Evolutionary conservation across 371 early-diverging fungal genomes (phyloP).

Genomic region (Syncephalis plumigaleata): DNA sequence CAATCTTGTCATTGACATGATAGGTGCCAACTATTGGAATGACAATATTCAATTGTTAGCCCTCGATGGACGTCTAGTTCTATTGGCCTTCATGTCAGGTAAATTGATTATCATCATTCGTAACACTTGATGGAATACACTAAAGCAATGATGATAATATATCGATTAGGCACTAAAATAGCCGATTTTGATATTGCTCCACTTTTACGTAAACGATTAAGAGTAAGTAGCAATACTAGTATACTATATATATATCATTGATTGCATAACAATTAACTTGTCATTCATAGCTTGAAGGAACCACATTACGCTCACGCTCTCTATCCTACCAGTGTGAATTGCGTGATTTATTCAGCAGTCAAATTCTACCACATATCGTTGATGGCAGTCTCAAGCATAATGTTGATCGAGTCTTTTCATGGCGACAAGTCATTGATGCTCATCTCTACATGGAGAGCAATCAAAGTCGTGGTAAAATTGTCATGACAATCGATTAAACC

Average conservation of each 20-base stretch:
- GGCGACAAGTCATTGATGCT: conserved; percentile 43
- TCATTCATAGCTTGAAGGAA: conserved; percentile 44
- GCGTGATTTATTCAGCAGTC: conserved; percentile 19
- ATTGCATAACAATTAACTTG: not conserved
- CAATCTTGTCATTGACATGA: conserved; percentile 46
- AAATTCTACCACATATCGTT: conserved; percentile 23
- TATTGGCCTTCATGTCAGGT: conserved; percentile 46
- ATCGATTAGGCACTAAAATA: conserved; percentile 17
- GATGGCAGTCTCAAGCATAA: conserved; percentile 25
- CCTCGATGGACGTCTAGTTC: conserved; percentile 54
- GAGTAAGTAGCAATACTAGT: conserved; percentile 15
- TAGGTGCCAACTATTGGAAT: conserved; percentile 47
- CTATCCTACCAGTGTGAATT: conserved; percentile 38
- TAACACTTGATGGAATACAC: not conserved
- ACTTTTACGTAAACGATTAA: conserved; percentile 43
- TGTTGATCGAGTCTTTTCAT: conserved; percentile 38
- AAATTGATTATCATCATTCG: no score
- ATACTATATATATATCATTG: not conserved
- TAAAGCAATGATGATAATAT: not conserved
- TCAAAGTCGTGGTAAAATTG: conserved; percentile 36
- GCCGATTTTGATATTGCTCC: conserved; percentile 25
- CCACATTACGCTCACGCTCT: conserved; percentile 42
- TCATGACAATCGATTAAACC: conserved; percentile 15
- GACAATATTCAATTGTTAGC: conserved; percentile 39
- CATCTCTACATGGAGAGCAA: conserved; percentile 47